These are phyloP conservation scores for barley (Hordeum vulgare) DNA, from an alignment of 176 grass and related monocot species.

Conservation along the genomic window DNA sequence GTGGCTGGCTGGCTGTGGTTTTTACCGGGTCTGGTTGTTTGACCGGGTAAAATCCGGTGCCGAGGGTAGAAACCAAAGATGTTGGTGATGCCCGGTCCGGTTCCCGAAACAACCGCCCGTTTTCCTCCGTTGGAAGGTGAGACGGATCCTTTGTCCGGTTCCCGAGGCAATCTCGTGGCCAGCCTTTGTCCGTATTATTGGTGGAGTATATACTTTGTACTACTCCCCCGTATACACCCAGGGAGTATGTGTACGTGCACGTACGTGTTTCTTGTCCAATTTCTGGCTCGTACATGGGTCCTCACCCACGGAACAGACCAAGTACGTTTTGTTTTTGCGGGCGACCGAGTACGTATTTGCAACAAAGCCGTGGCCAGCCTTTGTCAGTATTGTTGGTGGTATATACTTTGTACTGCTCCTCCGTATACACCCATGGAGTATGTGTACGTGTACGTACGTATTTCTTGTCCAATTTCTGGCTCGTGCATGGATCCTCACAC, in stretches of 20 bases:
- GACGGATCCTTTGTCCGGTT: neutral
- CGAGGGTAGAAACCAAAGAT: neutral
- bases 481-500: too few relatives aligned
- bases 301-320: too few relatives aligned
- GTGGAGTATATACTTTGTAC: too few relatives aligned
- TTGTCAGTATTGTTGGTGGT: neutral
- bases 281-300: neutral
- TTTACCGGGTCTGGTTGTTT: neutral
- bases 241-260: neutral
- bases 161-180: neutral
- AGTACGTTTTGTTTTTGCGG: too few relatives aligned
- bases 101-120: neutral
- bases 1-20: neutral
- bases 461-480: neutral
- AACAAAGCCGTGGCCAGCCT: neutral
- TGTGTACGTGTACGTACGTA: neutral
- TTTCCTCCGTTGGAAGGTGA: constrained; percentile 1
- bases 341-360: too few relatives aligned
- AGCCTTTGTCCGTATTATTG: neutral
- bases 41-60: neutral
- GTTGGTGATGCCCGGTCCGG: neutral
- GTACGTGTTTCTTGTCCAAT: neutral
- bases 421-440: too few relatives aligned
- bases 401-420: too few relatives aligned
- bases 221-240: too few relatives aligned